A percentile compares a stretch with the other conserved stretches of the same genome.
Conservation (phyloP, 208 protist species). For the Trypanosoma theileri region DNA sequence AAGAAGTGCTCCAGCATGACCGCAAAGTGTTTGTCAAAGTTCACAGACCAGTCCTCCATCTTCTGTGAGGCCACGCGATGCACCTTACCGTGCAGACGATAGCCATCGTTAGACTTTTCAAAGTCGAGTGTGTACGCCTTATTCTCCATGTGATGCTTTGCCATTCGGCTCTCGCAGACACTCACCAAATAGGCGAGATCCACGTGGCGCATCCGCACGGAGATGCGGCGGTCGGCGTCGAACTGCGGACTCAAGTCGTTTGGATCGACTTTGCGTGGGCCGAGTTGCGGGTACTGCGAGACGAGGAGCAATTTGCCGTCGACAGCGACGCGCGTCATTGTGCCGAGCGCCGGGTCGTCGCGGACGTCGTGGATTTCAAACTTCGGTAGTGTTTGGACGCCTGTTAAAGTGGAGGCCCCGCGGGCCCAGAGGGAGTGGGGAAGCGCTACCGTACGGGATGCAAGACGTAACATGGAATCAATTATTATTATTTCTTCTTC, state of each 20-base stretch:
- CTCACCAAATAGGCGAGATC: conserved; percentile 74
- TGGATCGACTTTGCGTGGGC: conserved; percentile 79
- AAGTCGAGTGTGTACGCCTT: conserved; percentile 77
- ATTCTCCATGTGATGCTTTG: conserved; percentile 67
- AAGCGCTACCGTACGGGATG: conserved; percentile 17
- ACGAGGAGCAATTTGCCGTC: conserved; percentile 77
- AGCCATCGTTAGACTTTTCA: conserved; percentile 57
- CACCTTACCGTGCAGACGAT: conserved; percentile 67
- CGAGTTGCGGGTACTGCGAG: conserved; percentile 87
- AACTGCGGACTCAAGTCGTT: conserved; percentile 87
- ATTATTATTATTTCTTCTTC: conserved; percentile 8
- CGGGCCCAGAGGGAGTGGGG: conserved; percentile 7
- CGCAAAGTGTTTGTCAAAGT: conserved; percentile 83
- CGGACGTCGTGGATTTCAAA: conserved; percentile 89
- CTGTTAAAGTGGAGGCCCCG: conserved; percentile 22
- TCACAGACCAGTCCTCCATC: conserved; percentile 76
- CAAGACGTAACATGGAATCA: conserved; percentile 43
- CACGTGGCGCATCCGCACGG: conserved; percentile 71
- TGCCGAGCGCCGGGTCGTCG: conserved; percentile 68
- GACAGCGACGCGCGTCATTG: conserved; percentile 77
- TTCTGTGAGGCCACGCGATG: conserved; percentile 49
- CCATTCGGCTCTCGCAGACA: conserved; percentile 58
- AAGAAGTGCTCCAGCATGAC: conserved; percentile 84
- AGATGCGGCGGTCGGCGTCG: conserved; percentile 73
- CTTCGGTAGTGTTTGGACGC: conserved; percentile 50